Evolutionary conservation across 2,329 filamentous ascomycete species (phyloP).

Genomic region (Biscogniauxia mediterranea): DNA sequence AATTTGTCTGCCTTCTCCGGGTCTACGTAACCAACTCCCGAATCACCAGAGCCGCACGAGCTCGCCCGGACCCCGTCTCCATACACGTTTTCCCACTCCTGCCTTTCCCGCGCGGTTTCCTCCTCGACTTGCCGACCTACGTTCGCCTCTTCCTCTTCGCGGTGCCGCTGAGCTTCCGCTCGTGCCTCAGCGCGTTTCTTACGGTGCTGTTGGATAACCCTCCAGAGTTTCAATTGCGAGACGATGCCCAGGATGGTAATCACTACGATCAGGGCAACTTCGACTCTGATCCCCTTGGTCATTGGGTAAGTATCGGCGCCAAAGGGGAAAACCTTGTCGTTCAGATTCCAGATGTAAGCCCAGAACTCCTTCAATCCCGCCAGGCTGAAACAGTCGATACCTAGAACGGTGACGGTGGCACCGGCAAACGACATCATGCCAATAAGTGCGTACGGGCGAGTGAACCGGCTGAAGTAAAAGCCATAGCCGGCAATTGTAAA

Average conservation of each 20-base stretch:
- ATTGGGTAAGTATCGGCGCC: conserved; percentile 77
- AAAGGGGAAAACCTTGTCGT: conserved; percentile 75
- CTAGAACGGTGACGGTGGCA: conserved; percentile 74
- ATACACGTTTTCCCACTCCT: conserved; percentile 76
- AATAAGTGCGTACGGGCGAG: conserved; percentile 76
- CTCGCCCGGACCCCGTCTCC: conserved; percentile 49
- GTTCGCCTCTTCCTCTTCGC: conserved; percentile 61
- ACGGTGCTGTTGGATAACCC: conserved; percentile 65
- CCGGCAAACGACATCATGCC: conserved; percentile 75
- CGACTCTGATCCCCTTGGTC: conserved; percentile 81
- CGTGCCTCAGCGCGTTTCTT: conserved; percentile 50
- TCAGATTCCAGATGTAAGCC: conserved; percentile 86
- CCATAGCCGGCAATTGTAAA: conserved; percentile 68
- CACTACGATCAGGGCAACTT: conserved; percentile 75
- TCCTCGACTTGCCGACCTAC: conserved; percentile 66
- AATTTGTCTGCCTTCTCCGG: conserved; percentile 39
- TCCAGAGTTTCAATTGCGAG: conserved; percentile 86
- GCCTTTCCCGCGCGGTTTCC: conserved; percentile 58
- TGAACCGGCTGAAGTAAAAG: conserved; percentile 77
- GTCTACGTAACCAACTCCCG: conserved; percentile 48
- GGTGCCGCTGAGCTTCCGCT: conserved; percentile 45
- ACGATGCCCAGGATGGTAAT: conserved; percentile 73
- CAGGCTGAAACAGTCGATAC: conserved; percentile 85
- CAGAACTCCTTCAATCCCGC: conserved; percentile 97
- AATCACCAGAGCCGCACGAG: conserved; percentile 43